Evolutionary conservation across 2,329 filamentous ascomycete genomes (phyloP).

Genomic region (Aquanectria penicillioides): DNA sequence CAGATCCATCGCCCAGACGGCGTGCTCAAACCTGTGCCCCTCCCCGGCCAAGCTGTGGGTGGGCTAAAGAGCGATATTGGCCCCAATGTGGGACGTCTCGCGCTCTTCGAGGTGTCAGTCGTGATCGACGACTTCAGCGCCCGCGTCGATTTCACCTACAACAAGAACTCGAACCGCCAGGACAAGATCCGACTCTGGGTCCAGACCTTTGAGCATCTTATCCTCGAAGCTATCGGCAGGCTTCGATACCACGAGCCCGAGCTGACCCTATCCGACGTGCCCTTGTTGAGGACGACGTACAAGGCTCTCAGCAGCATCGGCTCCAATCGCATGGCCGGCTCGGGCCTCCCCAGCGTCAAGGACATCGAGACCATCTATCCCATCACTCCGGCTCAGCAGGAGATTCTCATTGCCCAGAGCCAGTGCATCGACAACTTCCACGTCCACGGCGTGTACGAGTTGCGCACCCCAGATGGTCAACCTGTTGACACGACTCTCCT

Average conservation of each 20-base stretch:
- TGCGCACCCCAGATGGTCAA: constrained; percentile 50
- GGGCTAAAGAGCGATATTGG: constrained; percentile 57
- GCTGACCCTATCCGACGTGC: constrained; percentile 61
- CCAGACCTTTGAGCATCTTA: constrained; percentile 55
- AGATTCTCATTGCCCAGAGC: constrained; percentile 58
- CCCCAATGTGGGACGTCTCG: constrained; percentile 56
- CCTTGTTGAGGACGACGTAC: constrained; percentile 58
- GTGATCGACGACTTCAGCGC: constrained; percentile 55
- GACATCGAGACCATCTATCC: constrained; percentile 62
- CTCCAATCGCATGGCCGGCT: constrained; percentile 50
- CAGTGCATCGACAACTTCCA: constrained; percentile 54
- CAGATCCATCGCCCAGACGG: constrained; percentile 59
- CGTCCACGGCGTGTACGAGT: constrained; percentile 59
- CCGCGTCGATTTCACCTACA: constrained; percentile 58
- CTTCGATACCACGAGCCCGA: constrained; percentile 55
- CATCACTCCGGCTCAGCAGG: constrained; percentile 59
- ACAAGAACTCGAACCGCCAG: constrained; percentile 52
- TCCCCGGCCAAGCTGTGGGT: constrained; percentile 51
- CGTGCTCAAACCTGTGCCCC: constrained; percentile 58
- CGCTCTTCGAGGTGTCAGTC: constrained; percentile 62
- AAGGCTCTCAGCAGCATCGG: constrained; percentile 57
- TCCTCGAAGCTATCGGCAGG: constrained; percentile 55
- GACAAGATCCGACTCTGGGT: constrained; percentile 59
- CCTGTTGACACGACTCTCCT: constrained; percentile 55
- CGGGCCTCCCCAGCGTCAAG: constrained; percentile 52